Conservation (phyloP, 192 early-diverging fungal species). For the Gaertneriomyces sp. region DNA sequence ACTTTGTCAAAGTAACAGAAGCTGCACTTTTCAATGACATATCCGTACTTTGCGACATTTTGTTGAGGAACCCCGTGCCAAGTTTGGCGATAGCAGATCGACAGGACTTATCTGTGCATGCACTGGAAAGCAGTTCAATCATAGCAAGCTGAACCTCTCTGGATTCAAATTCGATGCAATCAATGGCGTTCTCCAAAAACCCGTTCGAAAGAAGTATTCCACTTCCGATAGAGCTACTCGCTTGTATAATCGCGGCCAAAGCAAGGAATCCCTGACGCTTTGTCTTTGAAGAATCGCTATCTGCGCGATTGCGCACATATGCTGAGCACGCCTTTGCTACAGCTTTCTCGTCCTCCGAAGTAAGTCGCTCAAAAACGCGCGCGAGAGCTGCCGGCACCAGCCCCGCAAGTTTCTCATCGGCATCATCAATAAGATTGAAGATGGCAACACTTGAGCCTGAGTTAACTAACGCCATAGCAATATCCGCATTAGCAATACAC, state of each 20-base stretch:
- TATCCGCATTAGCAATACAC: constrained; percentile 8
- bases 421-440: constrained; percentile 9
- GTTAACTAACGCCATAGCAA: constrained; percentile 16
- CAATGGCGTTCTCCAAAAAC: constrained; percentile 71
- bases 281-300: neutral
- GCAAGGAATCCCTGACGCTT: constrained; percentile 40
- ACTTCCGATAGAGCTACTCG: constrained; percentile 35
- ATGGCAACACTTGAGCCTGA: neutral
- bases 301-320: constrained; percentile 9
- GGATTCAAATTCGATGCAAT: constrained; percentile 73
- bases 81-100: constrained; percentile 50
- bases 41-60: constrained; percentile 7
- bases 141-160: constrained; percentile 63
- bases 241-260: constrained; percentile 65
- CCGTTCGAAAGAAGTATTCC: constrained; percentile 59
- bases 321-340: constrained; percentile 6
- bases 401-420: constrained; percentile 6
- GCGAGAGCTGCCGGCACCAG: constrained; percentile 28
- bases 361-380: constrained; percentile 23
- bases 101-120: constrained; percentile 59
- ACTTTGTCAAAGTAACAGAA: constrained; percentile 37
- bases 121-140: constrained; percentile 50
- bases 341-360: constrained; percentile 6
- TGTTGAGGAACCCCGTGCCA: constrained; percentile 14
- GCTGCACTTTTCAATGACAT: constrained; percentile 14